These are phyloP conservation scores for Glycine latifolia DNA, from an alignment of 306 rosid genomes.

Conservation along the genomic window DNA sequence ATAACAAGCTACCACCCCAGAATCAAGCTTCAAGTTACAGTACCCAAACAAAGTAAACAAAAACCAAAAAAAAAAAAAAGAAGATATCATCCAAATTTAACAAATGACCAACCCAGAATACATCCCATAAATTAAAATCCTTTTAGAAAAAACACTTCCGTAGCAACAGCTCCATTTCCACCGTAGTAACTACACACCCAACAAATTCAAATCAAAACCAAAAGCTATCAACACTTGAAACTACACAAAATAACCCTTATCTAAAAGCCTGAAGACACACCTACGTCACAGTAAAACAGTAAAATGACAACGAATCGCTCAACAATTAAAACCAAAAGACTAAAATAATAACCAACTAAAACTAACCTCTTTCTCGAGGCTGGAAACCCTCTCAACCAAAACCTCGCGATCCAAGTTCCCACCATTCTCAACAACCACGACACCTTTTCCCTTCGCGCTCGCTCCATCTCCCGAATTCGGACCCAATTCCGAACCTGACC, in stretches of 20 bases:
- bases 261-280: conserved; percentile 21
- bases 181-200: conserved; percentile 10
- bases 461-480: conserved; percentile 56
- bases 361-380: conserved; percentile 86
- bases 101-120: background rate
- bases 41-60: conserved; percentile 2
- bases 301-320: conserved; percentile 12
- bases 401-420: conserved; percentile 65
- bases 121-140: background rate
- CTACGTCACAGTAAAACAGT: background rate
- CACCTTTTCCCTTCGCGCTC: conserved; percentile 62
- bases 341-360: background rate
- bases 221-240: background rate
- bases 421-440: conserved; percentile 70
- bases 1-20: conserved; percentile 29
- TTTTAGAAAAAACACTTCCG: background rate
- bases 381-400: conserved; percentile 62
- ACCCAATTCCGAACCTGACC: conserved; percentile 58
- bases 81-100: background rate
- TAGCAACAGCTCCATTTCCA: conserved; percentile 16
- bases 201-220: conserved; percentile 24
- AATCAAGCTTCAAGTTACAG: conserved; percentile 24
- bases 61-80: background rate
- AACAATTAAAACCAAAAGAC: background rate
- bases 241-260: background rate